A percentile compares a stretch with the other conserved stretches of the same genome.
Conservation (phyloP, 139 green algal species). For the Volvox reticuliferus region DNA sequence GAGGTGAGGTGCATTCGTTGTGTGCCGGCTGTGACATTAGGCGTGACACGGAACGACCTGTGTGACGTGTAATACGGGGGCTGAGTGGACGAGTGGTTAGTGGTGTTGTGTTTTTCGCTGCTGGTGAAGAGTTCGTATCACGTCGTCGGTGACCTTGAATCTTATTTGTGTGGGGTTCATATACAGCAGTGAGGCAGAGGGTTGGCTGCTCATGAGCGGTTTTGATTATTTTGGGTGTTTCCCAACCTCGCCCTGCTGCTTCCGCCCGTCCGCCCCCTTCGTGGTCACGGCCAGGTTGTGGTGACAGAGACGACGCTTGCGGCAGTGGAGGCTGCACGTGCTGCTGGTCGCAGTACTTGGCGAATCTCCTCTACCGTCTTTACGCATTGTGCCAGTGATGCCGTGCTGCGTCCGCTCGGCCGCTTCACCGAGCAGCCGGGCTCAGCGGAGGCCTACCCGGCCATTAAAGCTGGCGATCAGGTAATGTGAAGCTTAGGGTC, state of each 20-base stretch:
- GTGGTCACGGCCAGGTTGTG: slow-evolving; percentile 76
- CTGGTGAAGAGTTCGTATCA: too few relatives aligned
- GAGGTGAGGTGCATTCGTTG: slow-evolving; percentile 89
- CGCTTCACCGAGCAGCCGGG: slow-evolving; percentile 21
- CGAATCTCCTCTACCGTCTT: slow-evolving; percentile 94
- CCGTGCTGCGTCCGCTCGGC: slow-evolving; percentile 40
- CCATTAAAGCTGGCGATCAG: slow-evolving; percentile 40
- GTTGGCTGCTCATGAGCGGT: too few relatives aligned
- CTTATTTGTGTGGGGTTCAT: too few relatives aligned
- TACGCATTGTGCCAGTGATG: slow-evolving; percentile 62
- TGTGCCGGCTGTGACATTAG: too few relatives aligned
- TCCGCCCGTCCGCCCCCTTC: not conserved
- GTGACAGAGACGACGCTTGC: slow-evolving; percentile 75
- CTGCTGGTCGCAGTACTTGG: slow-evolving; percentile 79
- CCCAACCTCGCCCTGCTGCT: too few relatives aligned
- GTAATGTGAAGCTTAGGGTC: not conserved
- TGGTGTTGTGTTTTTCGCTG: too few relatives aligned
- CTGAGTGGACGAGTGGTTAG: too few relatives aligned
- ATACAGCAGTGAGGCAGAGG: too few relatives aligned
- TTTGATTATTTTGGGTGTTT: too few relatives aligned
- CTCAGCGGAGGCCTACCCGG: not conserved
- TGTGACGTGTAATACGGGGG: too few relatives aligned
- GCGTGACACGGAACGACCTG: too few relatives aligned
- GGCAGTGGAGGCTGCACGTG: slow-evolving; percentile 68
- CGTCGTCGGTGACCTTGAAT: too few relatives aligned